A percentile compares a stretch with the other conserved stretches of the same genome.
Evolutionary conservation across 129 eudicot species (phyloP).

Genomic region (Lonicera japonica): DNA sequence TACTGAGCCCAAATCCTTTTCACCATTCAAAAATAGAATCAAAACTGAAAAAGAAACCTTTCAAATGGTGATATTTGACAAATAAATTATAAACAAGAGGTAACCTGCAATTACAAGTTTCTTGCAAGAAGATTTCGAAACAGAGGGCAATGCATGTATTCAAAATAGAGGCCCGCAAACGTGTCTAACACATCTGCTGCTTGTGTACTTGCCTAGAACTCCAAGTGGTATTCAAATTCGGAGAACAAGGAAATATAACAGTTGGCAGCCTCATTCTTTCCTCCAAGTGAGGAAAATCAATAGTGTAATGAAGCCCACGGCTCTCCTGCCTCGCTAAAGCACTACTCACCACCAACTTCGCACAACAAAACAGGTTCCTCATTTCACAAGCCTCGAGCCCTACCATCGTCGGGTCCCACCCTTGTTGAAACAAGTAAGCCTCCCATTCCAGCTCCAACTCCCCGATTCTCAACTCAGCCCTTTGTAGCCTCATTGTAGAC

Average conservation of each 20-base stretch:
- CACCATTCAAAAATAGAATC: not conserved
- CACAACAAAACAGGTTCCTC: slow-evolving; percentile 96
- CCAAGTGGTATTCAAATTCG: slow-evolving; percentile 63
- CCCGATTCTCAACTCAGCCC: slow-evolving; percentile 73
- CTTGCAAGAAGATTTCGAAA: slow-evolving; percentile 11
- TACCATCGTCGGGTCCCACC: slow-evolving; percentile 99
- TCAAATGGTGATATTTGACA: not conserved
- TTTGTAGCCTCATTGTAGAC: slow-evolving; percentile 60
- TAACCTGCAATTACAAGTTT: slow-evolving; percentile 4
- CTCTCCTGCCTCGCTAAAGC: slow-evolving; percentile 89
- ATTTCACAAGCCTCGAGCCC: slow-evolving; percentile 90
- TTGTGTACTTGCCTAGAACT: slow-evolving; percentile 89
- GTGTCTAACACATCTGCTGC: slow-evolving; percentile 54
- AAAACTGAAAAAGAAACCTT: too few relatives aligned
- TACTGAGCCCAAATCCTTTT: not conserved
- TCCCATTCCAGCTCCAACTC: slow-evolving; percentile 90
- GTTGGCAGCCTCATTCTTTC: slow-evolving; percentile 88
- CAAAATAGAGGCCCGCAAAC: too few relatives aligned
- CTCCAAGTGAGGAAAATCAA: slow-evolving; percentile 73
- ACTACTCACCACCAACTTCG: slow-evolving; percentile 85
- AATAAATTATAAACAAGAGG: not conserved
- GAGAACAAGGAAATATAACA: slow-evolving; percentile 63
- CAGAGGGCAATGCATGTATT: too few relatives aligned
- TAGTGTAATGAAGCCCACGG: slow-evolving; percentile 93
- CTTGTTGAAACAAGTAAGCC: slow-evolving; percentile 73